Percentiles rank a stretch among this genome's conserved stretches.
These are phyloP conservation scores for Euptelea pleiosperma DNA, from an alignment of 164 flowering plant genomes.

Conservation along the genomic window DNA sequence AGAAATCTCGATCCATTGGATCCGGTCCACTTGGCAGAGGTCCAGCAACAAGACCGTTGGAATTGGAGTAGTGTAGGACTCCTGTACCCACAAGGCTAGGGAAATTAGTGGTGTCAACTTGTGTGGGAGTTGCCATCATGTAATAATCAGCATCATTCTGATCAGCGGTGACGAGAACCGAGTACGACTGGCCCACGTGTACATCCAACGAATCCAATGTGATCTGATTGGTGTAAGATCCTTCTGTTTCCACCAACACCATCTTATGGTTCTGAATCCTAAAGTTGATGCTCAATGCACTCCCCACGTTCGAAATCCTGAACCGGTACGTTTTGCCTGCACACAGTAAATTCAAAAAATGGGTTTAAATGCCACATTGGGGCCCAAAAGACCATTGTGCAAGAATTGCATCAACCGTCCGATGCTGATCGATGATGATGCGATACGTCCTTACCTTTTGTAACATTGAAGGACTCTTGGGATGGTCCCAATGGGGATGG, in stretches of 20 bases:
- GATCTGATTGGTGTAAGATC: slow-evolving; percentile 62
- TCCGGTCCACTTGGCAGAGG: slow-evolving; percentile 50
- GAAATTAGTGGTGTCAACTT: slow-evolving; percentile 12
- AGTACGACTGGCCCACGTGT: slow-evolving; percentile 71
- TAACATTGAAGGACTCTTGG: slow-evolving; percentile 47
- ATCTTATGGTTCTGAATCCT: slow-evolving; percentile 56
- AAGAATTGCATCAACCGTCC: too few species aligned
- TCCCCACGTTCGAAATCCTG: slow-evolving; percentile 62
- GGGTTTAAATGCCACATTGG: too few species aligned
- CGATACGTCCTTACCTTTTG: slow-evolving; percentile 33
- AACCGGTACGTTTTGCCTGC: slow-evolving; percentile 60
- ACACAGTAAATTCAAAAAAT: neutral
- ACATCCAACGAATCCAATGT: slow-evolving; percentile 52
- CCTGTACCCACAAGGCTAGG: slow-evolving; percentile 29
- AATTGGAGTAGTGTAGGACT: slow-evolving; percentile 41
- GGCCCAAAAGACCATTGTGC: too few species aligned
- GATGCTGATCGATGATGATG: too few species aligned
- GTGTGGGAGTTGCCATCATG: slow-evolving; percentile 55
- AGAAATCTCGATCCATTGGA: slow-evolving; percentile 41
- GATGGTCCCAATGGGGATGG: neutral
- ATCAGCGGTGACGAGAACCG: slow-evolving; percentile 60
- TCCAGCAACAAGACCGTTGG: slow-evolving; percentile 22
- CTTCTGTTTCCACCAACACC: slow-evolving; percentile 74
- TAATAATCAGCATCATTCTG: slow-evolving; percentile 43
- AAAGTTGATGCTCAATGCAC: slow-evolving; percentile 48